Conservation (phyloP, 805 yeast genomes). For the Dipodascopsis uninucleata region DNA sequence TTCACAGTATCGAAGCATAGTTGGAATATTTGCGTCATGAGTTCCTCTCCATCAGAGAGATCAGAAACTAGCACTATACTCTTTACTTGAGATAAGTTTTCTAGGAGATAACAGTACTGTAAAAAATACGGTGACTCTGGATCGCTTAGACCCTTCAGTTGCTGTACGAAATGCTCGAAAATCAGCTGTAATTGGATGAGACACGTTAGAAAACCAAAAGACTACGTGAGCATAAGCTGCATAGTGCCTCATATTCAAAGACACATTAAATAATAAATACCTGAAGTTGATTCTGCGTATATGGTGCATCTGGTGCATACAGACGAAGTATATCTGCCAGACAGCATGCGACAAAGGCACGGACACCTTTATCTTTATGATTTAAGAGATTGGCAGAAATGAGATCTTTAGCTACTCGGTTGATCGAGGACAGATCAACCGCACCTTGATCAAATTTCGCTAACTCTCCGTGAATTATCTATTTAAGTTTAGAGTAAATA, state of each 20-base stretch:
- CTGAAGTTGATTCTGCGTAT: slow-evolving; percentile 56
- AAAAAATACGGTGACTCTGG: slow-evolving; percentile 55
- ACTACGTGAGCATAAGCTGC: neutral
- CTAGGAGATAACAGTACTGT: slow-evolving; percentile 62
- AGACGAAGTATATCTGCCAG: slow-evolving; percentile 70
- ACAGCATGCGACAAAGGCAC: slow-evolving; percentile 67
- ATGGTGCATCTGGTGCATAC: slow-evolving; percentile 90
- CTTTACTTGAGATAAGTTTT: slow-evolving; percentile 68
- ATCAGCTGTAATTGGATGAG: slow-evolving; percentile 37
- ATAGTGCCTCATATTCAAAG: neutral
- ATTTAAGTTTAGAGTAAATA: neutral
- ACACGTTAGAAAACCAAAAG: neutral
- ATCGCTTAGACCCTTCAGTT: slow-evolving; percentile 51
- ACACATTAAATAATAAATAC: slow-evolving; percentile 27
- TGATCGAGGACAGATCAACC: slow-evolving; percentile 47
- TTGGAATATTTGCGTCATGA: slow-evolving; percentile 56
- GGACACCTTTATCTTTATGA: slow-evolving; percentile 65
- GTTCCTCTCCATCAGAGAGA: slow-evolving; percentile 55
- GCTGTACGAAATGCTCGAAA: slow-evolving; percentile 62
- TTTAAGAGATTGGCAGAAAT: slow-evolving; percentile 55
- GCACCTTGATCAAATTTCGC: slow-evolving; percentile 58
- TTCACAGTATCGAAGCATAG: slow-evolving; percentile 55
- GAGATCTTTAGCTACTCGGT: slow-evolving; percentile 49
- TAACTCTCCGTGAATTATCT: slow-evolving; percentile 59
- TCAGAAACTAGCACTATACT: slow-evolving; percentile 73